Evolutionary conservation across 768 basidiomycete genomes (phyloP).

Genomic region (Lentinula guzmanii): DNA sequence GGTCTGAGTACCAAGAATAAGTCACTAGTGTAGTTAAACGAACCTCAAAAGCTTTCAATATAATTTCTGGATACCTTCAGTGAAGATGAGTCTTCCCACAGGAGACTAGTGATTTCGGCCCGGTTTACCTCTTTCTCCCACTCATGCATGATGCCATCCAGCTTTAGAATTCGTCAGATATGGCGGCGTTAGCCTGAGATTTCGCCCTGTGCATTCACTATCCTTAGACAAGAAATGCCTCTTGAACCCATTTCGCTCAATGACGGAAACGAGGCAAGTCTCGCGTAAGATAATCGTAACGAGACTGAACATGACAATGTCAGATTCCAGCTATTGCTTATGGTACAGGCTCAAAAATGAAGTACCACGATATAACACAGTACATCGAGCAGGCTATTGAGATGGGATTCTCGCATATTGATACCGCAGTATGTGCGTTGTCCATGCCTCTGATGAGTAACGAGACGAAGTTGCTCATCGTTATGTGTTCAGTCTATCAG

Average conservation of each 20-base stretch:
- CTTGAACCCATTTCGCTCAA: conserved; percentile 31
- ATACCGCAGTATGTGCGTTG: conserved; percentile 49
- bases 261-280: conserved; percentile 32
- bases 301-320: neutral
- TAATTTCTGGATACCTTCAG: too few species aligned
- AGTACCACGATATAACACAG: conserved; percentile 42
- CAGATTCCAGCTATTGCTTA: conserved; percentile 61
- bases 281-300: neutral
- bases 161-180: too few species aligned
- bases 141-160: too few species aligned
- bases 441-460: too few species aligned
- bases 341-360: conserved; percentile 43
- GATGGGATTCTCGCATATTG: conserved; percentile 55
- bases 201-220: neutral
- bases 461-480: conserved; percentile 15
- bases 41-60: too few species aligned
- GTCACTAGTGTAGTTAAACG: too few species aligned
- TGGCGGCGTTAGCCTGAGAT: neutral
- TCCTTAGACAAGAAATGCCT: conserved; percentile 24
- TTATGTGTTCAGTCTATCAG: conserved; percentile 31
- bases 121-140: too few species aligned
- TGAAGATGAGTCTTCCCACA: too few species aligned
- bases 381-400: conserved; percentile 55
- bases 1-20: neutral
- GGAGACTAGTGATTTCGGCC: too few species aligned